A percentile compares a stretch with the other conserved stretches of the same genome.
phyloP scores from a whole-genome alignment of 768 basidiomycete species.

The Lentinula lateritia region DNA sequence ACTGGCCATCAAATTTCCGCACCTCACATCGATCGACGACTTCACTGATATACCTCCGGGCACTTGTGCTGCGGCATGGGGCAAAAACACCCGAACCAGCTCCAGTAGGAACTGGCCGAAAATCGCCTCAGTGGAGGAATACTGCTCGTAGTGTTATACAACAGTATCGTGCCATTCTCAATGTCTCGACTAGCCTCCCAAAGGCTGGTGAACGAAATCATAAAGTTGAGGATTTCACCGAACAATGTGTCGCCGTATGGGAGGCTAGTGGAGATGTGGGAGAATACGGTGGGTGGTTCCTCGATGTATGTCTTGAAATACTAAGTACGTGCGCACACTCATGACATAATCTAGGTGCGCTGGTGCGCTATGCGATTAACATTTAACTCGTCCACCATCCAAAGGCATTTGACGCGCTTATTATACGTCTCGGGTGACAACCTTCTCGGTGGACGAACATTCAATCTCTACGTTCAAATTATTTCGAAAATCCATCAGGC shows the following conservation, averaged over 20 bases:
- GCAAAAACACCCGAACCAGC: slow-evolving; percentile 11
- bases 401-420: slow-evolving; percentile 80
- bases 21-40: slow-evolving; percentile 69
- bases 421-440: slow-evolving; percentile 56
- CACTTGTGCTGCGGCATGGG: slow-evolving; percentile 52
- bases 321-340: neutral
- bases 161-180: slow-evolving; percentile 67
- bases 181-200: slow-evolving; percentile 70
- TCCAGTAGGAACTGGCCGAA: slow-evolving; percentile 14
- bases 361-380: slow-evolving; percentile 95
- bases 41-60: slow-evolving; percentile 65
- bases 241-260: slow-evolving; percentile 78
- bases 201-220: slow-evolving; percentile 72
- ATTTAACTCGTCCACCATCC: slow-evolving; percentile 84
- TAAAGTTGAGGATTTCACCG: slow-evolving; percentile 79
- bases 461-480: slow-evolving; percentile 78
- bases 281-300: slow-evolving; percentile 67
- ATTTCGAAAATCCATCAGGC: slow-evolving; percentile 75
- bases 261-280: slow-evolving; percentile 63
- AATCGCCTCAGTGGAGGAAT: slow-evolving; percentile 52
- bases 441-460: slow-evolving; percentile 63
- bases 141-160: slow-evolving; percentile 62
- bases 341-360: slow-evolving; percentile 47
- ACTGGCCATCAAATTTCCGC: slow-evolving; percentile 80
- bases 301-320: slow-evolving; percentile 54